These are phyloP conservation scores for Smithsoniella earleae DNA, from an alignment of 163 green algal species.

Conservation along the genomic window DNA sequence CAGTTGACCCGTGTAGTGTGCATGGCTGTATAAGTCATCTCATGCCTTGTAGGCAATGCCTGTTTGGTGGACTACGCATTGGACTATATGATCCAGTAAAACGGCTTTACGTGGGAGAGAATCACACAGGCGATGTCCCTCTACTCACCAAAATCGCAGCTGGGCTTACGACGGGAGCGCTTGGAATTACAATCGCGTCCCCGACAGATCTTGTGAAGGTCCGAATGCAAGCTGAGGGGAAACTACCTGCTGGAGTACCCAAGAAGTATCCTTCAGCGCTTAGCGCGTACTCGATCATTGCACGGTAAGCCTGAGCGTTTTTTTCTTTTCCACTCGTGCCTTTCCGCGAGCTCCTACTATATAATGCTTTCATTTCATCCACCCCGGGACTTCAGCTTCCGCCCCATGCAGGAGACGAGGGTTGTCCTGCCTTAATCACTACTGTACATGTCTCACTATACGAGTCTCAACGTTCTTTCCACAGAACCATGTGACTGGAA, in stretches of 20 bases:
- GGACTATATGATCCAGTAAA: slow-evolving; percentile 94
- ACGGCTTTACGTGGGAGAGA: slow-evolving; percentile 71
- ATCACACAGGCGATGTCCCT: slow-evolving; percentile 65
- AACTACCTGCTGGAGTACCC: slow-evolving; percentile 58
- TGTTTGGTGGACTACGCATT: slow-evolving; percentile 93
- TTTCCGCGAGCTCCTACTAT: too few species aligned
- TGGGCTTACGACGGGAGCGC: slow-evolving; percentile 83
- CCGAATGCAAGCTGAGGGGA: slow-evolving; percentile 88
- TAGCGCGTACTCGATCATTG: slow-evolving; percentile 86
- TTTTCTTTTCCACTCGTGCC: not conserved
- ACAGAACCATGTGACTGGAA: too few species aligned
- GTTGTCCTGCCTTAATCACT: too few species aligned
- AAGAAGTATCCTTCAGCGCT: slow-evolving; percentile 80
- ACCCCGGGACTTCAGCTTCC: too few species aligned
- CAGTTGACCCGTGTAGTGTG: too few species aligned
- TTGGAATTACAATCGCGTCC: slow-evolving; percentile 78
- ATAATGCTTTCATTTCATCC: too few species aligned
- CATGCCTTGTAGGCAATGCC: slow-evolving; percentile 56
- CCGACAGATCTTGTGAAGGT: slow-evolving; percentile 98
- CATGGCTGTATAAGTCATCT: not conserved
- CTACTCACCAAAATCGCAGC: slow-evolving; percentile 87
- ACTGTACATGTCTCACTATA: too few species aligned
- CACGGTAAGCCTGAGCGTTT: slow-evolving; percentile 46
- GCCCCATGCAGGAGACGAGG: too few species aligned
- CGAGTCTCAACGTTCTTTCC: too few species aligned